Base-by-base conservation (phyloP, 495 filamentous ascomycete species). In the Staphylotrichum longicolle region DNA sequence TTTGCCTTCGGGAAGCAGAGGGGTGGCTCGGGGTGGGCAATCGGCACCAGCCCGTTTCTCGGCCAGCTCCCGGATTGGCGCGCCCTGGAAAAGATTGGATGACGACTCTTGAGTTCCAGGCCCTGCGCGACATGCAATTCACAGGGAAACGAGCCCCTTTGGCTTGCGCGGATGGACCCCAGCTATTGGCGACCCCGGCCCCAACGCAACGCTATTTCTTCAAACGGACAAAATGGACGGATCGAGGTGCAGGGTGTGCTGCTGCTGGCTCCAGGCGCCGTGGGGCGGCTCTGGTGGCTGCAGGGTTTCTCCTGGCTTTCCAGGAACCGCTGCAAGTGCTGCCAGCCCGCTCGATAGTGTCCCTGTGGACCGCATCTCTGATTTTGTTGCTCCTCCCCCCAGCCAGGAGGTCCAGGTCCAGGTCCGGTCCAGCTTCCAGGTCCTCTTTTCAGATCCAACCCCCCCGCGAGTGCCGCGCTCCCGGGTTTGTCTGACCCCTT, bases 361-460 rank as follows among this genome's bases (percentile, higher is more conserved):
- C 27, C 53, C 20, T 30, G 63, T 61, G 63, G 63, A 61, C 57
- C 45, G 45, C 57, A 64, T 47, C 57, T 41, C 58, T 64, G 58
- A 61, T 57, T 64, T 61, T 64, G 52, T 48, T 35, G 54, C 49
- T 59, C 15, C 42, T 64, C 52, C 58, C 57, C 32, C 46, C 47
- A 27, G 61, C 46, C 37, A 39, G 37, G 37, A 39, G 6, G 37
- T 7, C 6, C 37, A 48, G 44, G 27, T 54, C 42, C 46, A 37
- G 59, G 41, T 40, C 37, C 6, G 2, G 37, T 15, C 56, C 50
- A 27, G 20, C 45, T 40, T 48, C 52, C 46, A 39, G 10, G 6
- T 7, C 6, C 6, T 39, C 37, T 10, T 39, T 48, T n/a, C 34
- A 49, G 42, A 55, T 33, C 57, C 8, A 30, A 37, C 56, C 2